phyloP scores from a whole-genome alignment of 2,329 filamentous ascomycete species.

The Penicillium corylophilum region DNA sequence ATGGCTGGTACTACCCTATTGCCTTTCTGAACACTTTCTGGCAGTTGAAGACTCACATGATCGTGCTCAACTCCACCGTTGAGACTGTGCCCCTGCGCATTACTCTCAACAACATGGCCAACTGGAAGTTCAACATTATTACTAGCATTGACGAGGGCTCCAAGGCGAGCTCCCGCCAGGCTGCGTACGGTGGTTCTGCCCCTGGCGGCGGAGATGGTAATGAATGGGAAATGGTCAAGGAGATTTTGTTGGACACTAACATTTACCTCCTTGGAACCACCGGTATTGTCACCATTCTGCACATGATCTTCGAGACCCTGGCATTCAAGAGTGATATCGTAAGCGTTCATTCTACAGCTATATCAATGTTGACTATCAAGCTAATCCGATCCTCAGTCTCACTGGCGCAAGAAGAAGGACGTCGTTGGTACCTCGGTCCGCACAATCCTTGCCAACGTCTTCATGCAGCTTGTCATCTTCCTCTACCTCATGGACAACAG shows the following conservation, averaged over 20 bases:
- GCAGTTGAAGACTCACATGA: conserved; percentile 92
- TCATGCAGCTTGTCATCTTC: conserved; percentile 96
- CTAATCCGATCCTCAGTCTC: conserved; percentile 50
- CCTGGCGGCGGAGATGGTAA: conserved; percentile 82
- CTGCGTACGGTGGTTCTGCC: conserved; percentile 68
- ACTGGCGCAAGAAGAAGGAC: conserved; percentile 99
- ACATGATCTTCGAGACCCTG: conserved; percentile 92
- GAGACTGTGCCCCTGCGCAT: conserved; percentile 78
- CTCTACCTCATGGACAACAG: conserved; percentile 96
- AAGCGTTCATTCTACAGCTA: conserved; percentile 24
- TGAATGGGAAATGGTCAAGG: conserved; percentile 97
- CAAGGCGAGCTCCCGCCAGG: conserved; percentile 76
- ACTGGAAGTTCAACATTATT: conserved; percentile 89
- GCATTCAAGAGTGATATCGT: conserved; percentile 96
- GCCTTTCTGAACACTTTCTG: conserved; percentile 95
- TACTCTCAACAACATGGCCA: conserved; percentile 73
- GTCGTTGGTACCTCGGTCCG: conserved; percentile 95
- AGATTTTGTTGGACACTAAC: conserved; percentile 91
- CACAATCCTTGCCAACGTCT: conserved; percentile 93
- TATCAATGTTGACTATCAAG: not conserved
- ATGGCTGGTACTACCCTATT: conserved; percentile 91
- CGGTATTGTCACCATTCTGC: conserved; percentile 77
- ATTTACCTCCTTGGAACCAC: conserved; percentile 85
- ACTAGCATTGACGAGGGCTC: conserved; percentile 82
- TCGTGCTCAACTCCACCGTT: conserved; percentile 84